Evolutionary conservation across 2,329 filamentous ascomycete species (phyloP), one percentile per base, ranked within the genome.

Genomic region (Nemania sp.): DNA sequence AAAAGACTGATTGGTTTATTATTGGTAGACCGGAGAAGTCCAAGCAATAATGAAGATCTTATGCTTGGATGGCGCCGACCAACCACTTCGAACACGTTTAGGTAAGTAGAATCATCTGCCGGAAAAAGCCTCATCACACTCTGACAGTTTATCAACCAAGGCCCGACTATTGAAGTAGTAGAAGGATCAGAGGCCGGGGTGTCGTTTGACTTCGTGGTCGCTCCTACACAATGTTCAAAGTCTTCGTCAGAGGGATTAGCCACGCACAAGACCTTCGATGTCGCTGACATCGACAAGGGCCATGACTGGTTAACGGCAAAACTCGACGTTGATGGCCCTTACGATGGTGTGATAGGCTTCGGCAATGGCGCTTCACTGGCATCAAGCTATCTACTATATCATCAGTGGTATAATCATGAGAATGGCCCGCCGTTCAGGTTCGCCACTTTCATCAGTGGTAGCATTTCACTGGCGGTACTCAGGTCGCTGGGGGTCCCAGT

Each of bases 371-470:
- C 72, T 36, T 61, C 68, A 5, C 61, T 76, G 2, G 63, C 73
- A 19, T 67, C 67, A 20, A 74, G 67, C 64, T 77, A 72, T 57
- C 64, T 77, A 14, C 59, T 76, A 19, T 71, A 72, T 61, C 70
- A 70, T 26, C 65, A 68, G 46, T 69, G 66, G 56, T 70, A 72
- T 54, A 57, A 4, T n/a, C 26, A 48, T 6, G 54, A 61, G 7
- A 50, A 61, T 3, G 61, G 64, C 5, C 60, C 69, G 7, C 70
- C 72, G 1, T 75, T 77, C 60, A 63, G 63, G 20, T 72, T 70
- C 5, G 74, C 70, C 45, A 60, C 75, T 26, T 76, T 76, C 59
- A 63, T 76, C 34, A 72, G 72, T 55, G 74, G 74, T 28, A 68
- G 68, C 7, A 39, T 76, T 33, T 68, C 73, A 9, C 64, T 58